phyloP scores from a whole-genome alignment of 208 protist genomes.

The Leishmania mexicana region DNA sequence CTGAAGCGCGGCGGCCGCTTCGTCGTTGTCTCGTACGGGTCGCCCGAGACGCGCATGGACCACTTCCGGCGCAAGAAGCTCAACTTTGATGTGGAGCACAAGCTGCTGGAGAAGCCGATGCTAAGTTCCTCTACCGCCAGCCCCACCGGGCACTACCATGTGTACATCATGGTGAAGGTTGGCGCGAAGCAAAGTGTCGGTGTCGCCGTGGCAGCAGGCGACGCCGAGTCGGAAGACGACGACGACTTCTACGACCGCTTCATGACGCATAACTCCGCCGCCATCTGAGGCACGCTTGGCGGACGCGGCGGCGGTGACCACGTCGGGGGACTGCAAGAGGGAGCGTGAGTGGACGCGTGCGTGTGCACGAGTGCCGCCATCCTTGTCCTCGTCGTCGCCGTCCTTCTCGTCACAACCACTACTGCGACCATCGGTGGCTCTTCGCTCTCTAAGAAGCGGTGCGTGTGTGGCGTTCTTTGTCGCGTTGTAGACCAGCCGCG shows the following conservation, averaged over 20 bases:
- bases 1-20: slow-evolving; percentile 90
- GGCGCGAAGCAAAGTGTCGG: slow-evolving; percentile 43
- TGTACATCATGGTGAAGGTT: slow-evolving; percentile 91
- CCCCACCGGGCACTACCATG: slow-evolving; percentile 86
- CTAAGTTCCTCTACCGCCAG: slow-evolving; percentile 74
- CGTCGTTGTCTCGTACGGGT: slow-evolving; percentile 87
- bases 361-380: neutral
- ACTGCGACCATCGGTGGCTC: neutral
- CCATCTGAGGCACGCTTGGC: slow-evolving; percentile 22
- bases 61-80: slow-evolving; percentile 90
- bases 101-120: slow-evolving; percentile 87
- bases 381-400: neutral
- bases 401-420: neutral
- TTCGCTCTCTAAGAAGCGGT: neutral
- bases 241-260: slow-evolving; percentile 94
- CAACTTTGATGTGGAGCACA: slow-evolving; percentile 89
- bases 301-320: neutral
- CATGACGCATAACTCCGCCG: slow-evolving; percentile 78
- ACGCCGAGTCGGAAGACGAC: slow-evolving; percentile 61
- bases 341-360: neutral
- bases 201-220: slow-evolving; percentile 16
- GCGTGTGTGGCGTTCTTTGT: neutral
- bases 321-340: neutral
- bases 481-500: neutral
- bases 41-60: slow-evolving; percentile 89